A percentile compares a stretch with the other conserved stretches of the same genome.
Evolutionary conservation across 345 rosid species (phyloP).

Genomic region (Melastoma malabathricum): DNA sequence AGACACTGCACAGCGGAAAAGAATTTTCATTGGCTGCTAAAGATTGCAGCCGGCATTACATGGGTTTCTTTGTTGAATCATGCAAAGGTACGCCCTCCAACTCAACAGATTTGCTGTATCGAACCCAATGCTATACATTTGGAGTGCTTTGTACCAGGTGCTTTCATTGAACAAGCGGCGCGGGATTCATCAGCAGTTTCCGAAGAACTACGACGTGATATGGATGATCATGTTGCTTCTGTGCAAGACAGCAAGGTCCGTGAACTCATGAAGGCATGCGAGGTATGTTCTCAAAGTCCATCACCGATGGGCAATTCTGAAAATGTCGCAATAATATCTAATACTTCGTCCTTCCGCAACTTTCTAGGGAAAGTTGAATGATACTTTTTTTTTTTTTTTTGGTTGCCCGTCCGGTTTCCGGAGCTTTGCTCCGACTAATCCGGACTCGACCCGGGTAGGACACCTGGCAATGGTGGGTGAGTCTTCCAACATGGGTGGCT

Average conservation of each 20-base stretch:
- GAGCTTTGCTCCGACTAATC: too few species aligned
- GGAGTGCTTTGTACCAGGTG: conserved; percentile 37
- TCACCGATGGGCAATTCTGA: neutral
- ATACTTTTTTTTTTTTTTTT: too few species aligned
- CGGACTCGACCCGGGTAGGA: too few species aligned
- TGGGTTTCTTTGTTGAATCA: conserved; percentile 55
- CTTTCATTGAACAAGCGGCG: conserved; percentile 65
- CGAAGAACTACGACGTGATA: conserved; percentile 76
- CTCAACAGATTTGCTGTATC: neutral
- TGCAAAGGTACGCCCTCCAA: conserved; percentile 39
- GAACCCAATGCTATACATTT: neutral
- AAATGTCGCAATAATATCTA: neutral
- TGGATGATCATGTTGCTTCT: conserved; percentile 70
- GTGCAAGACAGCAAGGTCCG: conserved; percentile 69
- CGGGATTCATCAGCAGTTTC: conserved; percentile 72
- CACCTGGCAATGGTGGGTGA: too few species aligned
- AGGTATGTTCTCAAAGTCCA: conserved; percentile 29
- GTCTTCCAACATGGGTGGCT: too few species aligned
- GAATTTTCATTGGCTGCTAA: conserved; percentile 56
- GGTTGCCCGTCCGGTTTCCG: too few species aligned
- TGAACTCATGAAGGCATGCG: conserved; percentile 57
- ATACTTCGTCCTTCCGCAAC: neutral
- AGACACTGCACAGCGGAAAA: conserved; percentile 67
- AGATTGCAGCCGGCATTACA: conserved; percentile 27
- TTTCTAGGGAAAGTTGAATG: conserved; percentile 62